Evolutionary conservation across 768 basidiomycete genomes (phyloP), one percentile per base, ranked within the genome.

Genomic region (Panus rudis): DNA sequence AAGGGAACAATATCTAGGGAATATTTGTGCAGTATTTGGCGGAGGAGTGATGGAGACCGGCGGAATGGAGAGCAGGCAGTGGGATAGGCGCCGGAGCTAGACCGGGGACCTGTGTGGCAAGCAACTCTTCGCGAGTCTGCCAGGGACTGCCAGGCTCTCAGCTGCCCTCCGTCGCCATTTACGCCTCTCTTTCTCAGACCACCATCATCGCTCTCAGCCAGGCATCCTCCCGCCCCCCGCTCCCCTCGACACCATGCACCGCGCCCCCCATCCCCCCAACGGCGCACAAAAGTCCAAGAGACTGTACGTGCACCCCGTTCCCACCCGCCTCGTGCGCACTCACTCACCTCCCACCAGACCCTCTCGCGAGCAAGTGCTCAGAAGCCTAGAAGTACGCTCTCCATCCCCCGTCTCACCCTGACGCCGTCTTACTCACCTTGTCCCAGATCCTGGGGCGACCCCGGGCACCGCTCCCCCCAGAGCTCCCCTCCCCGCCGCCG

Each of bases 401-500:
- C 33, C 33, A 7, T 6, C 8, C 21, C 33, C 33, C n/a, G n/a
- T 38, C 60, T 58, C 46, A 61, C 53, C 43, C 7, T 17, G 33
- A 17, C 33, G 21, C 16, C 10, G n/a, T 35, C 33, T 8, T 24
- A 25, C 35, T 33, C 27, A 21, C 22, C 33, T 16, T 31, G 41
- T 39, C 42, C 20, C 54, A 73, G 72, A 67, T 69, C 57, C 53
- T 70, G 48, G 64, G 69, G 41, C 49, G 63, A 26, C 60, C 67
- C 46, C 55, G 60, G 26, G 45, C 60, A n/a, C 65, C 64, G 35
- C 68, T 72, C 40, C 69, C 73, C 44, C 63, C 68, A 49, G 62
- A 67, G 42, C 54, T 72, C 38, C 33, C 71, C 70, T 37, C 65
- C 67, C 67, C 74, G 43, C 68, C 71, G 21, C 58, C 62, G 23